Evolutionary conservation across 2,329 filamentous ascomycete species (phyloP).

Genomic region (Tolypocladium pustulatum): DNA sequence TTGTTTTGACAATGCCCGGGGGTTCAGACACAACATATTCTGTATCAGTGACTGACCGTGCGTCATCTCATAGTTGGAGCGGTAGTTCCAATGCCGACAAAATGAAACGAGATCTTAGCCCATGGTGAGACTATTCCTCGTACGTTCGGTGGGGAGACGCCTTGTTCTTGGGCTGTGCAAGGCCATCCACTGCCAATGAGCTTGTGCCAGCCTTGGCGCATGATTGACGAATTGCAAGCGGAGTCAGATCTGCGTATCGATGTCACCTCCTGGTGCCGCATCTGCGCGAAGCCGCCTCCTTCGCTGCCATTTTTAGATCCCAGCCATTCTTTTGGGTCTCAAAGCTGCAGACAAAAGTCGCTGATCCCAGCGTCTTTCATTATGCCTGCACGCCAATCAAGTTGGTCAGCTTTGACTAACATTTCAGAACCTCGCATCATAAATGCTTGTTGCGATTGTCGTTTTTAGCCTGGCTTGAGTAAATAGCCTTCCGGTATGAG

Average conservation of each 20-base stretch:
- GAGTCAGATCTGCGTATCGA: neutral
- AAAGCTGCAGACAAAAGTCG: neutral
- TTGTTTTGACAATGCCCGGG: neutral
- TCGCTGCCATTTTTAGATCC: neutral
- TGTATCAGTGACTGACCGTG: neutral
- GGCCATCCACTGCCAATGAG: neutral
- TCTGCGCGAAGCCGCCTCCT: too few relatives aligned
- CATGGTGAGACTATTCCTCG: neutral
- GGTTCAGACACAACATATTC: neutral
- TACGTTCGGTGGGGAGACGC: too few relatives aligned
- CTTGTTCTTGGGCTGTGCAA: neutral
- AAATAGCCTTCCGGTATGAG: too few relatives aligned
- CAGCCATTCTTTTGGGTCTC: neutral
- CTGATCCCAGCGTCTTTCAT: neutral
- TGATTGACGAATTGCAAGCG: neutral
- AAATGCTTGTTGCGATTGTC: neutral
- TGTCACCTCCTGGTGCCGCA: neutral
- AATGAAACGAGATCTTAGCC: neutral
- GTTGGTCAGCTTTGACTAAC: too few relatives aligned
- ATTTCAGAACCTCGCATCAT: neutral
- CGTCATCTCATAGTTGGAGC: neutral
- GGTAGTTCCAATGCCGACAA: neutral
- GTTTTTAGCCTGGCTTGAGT: neutral
- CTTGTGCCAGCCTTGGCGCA: neutral
- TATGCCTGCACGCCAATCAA: too few relatives aligned